Percentiles rank a stretch among this genome's conserved stretches.
Conservation (phyloP, 257 asterid species). For the Osmanthus fragrans region DNA sequence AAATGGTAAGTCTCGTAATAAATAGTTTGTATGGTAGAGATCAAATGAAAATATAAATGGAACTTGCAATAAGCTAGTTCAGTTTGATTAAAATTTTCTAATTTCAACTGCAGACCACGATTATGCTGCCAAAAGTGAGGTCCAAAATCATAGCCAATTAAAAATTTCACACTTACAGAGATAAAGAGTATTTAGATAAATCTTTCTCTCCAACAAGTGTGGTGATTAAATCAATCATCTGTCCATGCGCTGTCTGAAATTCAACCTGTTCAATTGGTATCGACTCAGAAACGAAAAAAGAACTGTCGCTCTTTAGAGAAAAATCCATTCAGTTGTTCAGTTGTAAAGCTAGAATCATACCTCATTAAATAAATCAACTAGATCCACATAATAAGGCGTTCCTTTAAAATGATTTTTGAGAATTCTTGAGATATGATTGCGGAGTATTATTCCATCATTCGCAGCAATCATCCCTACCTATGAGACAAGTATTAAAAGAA, state of each 20-base stretch:
- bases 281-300: neutral
- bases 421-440: constrained; percentile 93
- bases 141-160: neutral
- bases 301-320: neutral
- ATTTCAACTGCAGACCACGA: neutral
- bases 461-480: constrained; percentile 91
- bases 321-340: neutral
- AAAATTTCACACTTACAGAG: constrained; percentile 65
- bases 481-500: neutral
- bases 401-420: constrained; percentile 85
- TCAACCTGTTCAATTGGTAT: constrained; percentile 3
- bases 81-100: neutral
- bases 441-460: constrained; percentile 82
- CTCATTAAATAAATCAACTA: constrained; percentile 92
- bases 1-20: too few relatives aligned
- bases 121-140: neutral
- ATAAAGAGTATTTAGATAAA: constrained; percentile 74
- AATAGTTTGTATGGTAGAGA: neutral
- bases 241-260: constrained; percentile 76
- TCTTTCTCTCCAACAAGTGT: constrained; percentile 91
- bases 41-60: neutral
- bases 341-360: constrained; percentile 29
- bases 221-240: constrained; percentile 92
- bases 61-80: neutral
- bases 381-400: constrained; percentile 82